Conservation (phyloP, 306 rosid genomes). For the Cicer judaicum region DNA sequence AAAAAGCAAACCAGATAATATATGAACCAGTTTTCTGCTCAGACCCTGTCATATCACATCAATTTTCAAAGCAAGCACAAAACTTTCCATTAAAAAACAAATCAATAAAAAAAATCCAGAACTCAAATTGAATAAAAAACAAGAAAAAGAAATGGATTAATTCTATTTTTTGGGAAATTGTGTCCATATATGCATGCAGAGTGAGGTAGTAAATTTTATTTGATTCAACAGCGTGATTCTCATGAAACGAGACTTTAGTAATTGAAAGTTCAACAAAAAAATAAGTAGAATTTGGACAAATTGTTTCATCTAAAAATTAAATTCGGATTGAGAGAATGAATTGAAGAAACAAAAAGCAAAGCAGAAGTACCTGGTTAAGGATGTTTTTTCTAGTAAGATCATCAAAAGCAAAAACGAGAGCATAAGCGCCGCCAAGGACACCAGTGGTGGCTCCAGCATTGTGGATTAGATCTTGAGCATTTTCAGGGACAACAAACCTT, state of each 20-base stretch:
- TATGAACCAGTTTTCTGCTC: slow-evolving; percentile 91
- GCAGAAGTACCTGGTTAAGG: slow-evolving; percentile 63
- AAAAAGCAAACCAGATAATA: slow-evolving; percentile 83
- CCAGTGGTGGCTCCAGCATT: slow-evolving; percentile 69
- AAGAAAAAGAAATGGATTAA: slow-evolving; percentile 19
- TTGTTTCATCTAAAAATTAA: too few relatives aligned
- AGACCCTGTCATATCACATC: slow-evolving; percentile 56
- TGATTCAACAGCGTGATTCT: too few relatives aligned
- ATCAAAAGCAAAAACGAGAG: slow-evolving; percentile 69
- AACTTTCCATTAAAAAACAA: background rate
- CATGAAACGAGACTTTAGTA: too few relatives aligned
- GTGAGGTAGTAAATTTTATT: too few relatives aligned
- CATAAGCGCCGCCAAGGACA: slow-evolving; percentile 70
- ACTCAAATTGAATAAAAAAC: background rate
- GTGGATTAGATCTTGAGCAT: slow-evolving; percentile 48
- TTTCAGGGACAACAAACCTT: slow-evolving; percentile 35
- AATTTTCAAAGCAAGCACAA: slow-evolving; percentile 1
- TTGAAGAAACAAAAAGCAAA: background rate
- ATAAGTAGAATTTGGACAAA: too few relatives aligned
- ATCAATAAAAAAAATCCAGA: slow-evolving; percentile 6
- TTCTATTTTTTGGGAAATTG: slow-evolving; percentile 7
- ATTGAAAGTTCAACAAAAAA: too few relatives aligned
- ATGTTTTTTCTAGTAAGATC: slow-evolving; percentile 58
- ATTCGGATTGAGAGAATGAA: background rate
- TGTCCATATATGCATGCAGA: slow-evolving; percentile 26